These are phyloP conservation scores for Cercospora citrullina DNA, from an alignment of 2,329 filamentous ascomycete species.

Conservation along the genomic window DNA sequence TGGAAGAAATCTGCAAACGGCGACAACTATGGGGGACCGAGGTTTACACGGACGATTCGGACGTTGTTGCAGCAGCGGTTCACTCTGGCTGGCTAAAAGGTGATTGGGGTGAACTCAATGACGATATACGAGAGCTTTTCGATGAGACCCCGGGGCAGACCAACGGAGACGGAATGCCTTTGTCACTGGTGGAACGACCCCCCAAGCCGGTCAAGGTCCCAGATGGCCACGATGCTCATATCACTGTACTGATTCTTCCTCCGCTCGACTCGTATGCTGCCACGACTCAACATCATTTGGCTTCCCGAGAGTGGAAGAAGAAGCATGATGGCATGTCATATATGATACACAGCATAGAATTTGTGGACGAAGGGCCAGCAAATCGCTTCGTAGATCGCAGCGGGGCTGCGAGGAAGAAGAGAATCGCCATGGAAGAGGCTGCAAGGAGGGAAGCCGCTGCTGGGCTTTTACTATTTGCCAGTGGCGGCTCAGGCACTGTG, in stretches of 20 bases:
- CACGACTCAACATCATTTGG: slow-evolving; percentile 75
- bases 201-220: slow-evolving; percentile 64
- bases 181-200: slow-evolving; percentile 34
- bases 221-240: slow-evolving; percentile 74
- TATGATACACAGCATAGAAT: slow-evolving; percentile 77
- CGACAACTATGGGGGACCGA: slow-evolving; percentile 89
- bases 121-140: slow-evolving; percentile 36
- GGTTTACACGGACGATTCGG: slow-evolving; percentile 93
- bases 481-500: slow-evolving; percentile 21
- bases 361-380: slow-evolving; percentile 73
- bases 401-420: slow-evolving; percentile 51
- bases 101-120: slow-evolving; percentile 67
- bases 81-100: slow-evolving; percentile 91
- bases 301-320: slow-evolving; percentile 74
- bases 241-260: slow-evolving; percentile 82
- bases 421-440: slow-evolving; percentile 45
- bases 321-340: slow-evolving; percentile 87
- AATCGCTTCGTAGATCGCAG: slow-evolving; percentile 48
- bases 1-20: slow-evolving; percentile 80
- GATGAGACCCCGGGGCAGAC: slow-evolving; percentile 34
- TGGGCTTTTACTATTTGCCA: slow-evolving; percentile 35
- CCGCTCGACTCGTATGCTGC: slow-evolving; percentile 73
- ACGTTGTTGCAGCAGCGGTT: slow-evolving; percentile 87
- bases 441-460: slow-evolving; percentile 38
- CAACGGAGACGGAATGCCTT: slow-evolving; percentile 39